Evolutionary conservation across 202 grass and related monocot genomes (phyloP).

Genomic region (Eragrostis tef): DNA sequence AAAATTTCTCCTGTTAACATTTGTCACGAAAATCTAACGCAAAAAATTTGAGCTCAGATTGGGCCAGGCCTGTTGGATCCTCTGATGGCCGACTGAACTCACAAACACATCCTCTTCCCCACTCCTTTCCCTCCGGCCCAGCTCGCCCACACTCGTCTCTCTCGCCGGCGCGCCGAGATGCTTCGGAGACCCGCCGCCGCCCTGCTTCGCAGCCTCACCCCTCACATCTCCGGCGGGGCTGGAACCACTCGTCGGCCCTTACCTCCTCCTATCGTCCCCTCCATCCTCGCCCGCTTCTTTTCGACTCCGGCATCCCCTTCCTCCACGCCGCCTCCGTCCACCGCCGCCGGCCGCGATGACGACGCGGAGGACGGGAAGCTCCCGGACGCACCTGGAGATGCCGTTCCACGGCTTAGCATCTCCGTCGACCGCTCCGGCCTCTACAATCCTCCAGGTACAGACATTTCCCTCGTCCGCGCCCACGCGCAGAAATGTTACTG

Average conservation of each 20-base stretch:
- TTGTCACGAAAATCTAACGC: no score
- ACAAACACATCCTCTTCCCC: background rate
- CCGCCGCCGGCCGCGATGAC: slow-evolving; percentile 25
- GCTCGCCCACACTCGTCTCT: slow-evolving; percentile 1
- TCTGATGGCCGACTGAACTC: background rate
- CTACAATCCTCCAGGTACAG: slow-evolving; percentile 67
- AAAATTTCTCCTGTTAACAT: no score
- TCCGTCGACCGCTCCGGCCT: slow-evolving; percentile 78
- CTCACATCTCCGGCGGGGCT: slow-evolving; percentile 49
- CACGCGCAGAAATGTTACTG: slow-evolving; percentile 11
- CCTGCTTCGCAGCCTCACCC: slow-evolving; percentile 55
- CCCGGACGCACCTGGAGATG: background rate
- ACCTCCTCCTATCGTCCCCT: slow-evolving; percentile 22
- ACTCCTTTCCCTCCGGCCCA: slow-evolving; percentile 23
- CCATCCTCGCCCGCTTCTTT: slow-evolving; percentile 43
- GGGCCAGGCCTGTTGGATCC: slow-evolving; percentile 3
- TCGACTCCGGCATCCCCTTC: slow-evolving; percentile 45
- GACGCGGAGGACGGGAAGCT: slow-evolving; percentile 29
- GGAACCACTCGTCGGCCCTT: background rate
- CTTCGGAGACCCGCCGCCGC: slow-evolving; percentile 60
- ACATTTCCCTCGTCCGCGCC: background rate
- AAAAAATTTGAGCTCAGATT: no score
- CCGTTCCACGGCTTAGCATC: slow-evolving; percentile 39
- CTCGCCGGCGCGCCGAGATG: slow-evolving; percentile 51
- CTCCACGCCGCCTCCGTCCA: slow-evolving; percentile 40